Conservation (phyloP, 495 filamentous ascomycete genomes). For the Massariosphaeria phaeospora region DNA sequence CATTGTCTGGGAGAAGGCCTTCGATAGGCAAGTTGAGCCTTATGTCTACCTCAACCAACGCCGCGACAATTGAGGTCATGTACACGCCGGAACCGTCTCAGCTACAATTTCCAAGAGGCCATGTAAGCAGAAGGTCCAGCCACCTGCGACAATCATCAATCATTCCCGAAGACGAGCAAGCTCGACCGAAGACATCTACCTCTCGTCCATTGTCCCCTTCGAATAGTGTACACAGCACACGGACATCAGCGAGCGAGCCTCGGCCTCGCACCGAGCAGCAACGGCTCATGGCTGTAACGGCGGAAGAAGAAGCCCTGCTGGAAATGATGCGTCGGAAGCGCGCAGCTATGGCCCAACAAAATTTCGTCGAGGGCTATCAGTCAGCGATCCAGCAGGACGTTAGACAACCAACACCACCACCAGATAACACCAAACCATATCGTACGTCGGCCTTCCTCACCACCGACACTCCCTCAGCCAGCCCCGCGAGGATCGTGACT, state of each 20-base stretch:
- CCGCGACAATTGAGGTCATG: slow-evolving; percentile 31
- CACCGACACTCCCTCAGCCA: slow-evolving; percentile 20
- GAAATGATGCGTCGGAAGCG: slow-evolving; percentile 75
- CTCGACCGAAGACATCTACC: slow-evolving; percentile 15
- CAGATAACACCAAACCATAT: not conserved
- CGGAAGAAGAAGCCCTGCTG: slow-evolving; percentile 77
- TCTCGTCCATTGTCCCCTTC: slow-evolving; percentile 11
- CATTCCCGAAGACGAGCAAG: slow-evolving; percentile 26
- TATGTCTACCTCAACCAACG: slow-evolving; percentile 23
- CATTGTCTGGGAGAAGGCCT: slow-evolving; percentile 2
- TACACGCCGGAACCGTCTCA: slow-evolving; percentile 25
- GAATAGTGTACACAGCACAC: slow-evolving; percentile 17
- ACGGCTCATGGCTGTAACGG: slow-evolving; percentile 77
- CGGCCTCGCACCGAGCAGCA: slow-evolving; percentile 17
- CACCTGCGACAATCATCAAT: slow-evolving; percentile 29
- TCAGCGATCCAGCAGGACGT: slow-evolving; percentile 27
- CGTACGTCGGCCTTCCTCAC: slow-evolving; percentile 31
- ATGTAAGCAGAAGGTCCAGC: slow-evolving; percentile 17
- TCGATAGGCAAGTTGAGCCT: slow-evolving; percentile 22
- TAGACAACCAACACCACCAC: slow-evolving; percentile 11
- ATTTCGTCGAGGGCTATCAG: slow-evolving; percentile 54
- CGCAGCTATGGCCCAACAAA: slow-evolving; percentile 68
- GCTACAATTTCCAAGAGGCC: slow-evolving; percentile 14
- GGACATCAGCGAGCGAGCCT: slow-evolving; percentile 23
- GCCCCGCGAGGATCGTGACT: not conserved